Percentiles rank a stretch among this genome's conserved stretches.
Evolutionary conservation across 2,329 filamentous ascomycete genomes (phyloP).

Genomic region (Elsinoe australis): DNA sequence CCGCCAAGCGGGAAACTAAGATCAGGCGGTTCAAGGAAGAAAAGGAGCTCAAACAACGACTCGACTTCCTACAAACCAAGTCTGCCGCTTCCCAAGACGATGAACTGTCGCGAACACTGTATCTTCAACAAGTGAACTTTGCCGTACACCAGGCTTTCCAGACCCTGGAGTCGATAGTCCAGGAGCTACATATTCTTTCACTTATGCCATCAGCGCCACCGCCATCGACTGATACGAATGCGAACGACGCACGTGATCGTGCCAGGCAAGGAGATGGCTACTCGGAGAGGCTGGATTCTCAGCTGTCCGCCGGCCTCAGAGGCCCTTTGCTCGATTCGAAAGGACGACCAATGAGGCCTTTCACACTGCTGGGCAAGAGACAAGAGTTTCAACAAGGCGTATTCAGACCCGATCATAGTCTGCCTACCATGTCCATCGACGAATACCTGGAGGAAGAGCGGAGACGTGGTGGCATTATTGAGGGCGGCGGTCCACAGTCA

Average conservation of each 20-base stretch:
- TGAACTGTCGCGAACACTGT: slow-evolving; percentile 68
- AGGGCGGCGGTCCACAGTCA: slow-evolving; percentile 76
- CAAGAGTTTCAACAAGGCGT: slow-evolving; percentile 71
- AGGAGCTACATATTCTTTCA: slow-evolving; percentile 75
- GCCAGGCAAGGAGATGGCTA: slow-evolving; percentile 43
- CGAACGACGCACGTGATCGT: slow-evolving; percentile 43
- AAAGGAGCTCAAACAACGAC: slow-evolving; percentile 71
- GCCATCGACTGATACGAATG: slow-evolving; percentile 31
- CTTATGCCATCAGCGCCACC: slow-evolving; percentile 55
- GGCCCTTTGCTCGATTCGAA: slow-evolving; percentile 69
- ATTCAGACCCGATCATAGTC: slow-evolving; percentile 81
- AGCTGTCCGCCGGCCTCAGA: slow-evolving; percentile 44
- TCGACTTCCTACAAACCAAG: slow-evolving; percentile 61
- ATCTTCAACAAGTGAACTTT: slow-evolving; percentile 67
- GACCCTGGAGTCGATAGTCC: slow-evolving; percentile 74
- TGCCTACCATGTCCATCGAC: slow-evolving; percentile 96
- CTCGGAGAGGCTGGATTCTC: slow-evolving; percentile 65
- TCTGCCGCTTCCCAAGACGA: slow-evolving; percentile 65
- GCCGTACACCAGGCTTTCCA: slow-evolving; percentile 75
- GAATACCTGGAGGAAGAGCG: slow-evolving; percentile 93
- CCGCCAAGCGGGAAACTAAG: slow-evolving; percentile 69
- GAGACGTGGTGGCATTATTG: slow-evolving; percentile 75
- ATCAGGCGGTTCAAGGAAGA: slow-evolving; percentile 79
- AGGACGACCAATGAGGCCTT: slow-evolving; percentile 83
- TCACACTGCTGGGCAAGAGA: slow-evolving; percentile 73